These are phyloP conservation scores for Oryza brachyantha DNA, from an alignment of 176 grass and related monocot genomes.

Conservation along the genomic window DNA sequence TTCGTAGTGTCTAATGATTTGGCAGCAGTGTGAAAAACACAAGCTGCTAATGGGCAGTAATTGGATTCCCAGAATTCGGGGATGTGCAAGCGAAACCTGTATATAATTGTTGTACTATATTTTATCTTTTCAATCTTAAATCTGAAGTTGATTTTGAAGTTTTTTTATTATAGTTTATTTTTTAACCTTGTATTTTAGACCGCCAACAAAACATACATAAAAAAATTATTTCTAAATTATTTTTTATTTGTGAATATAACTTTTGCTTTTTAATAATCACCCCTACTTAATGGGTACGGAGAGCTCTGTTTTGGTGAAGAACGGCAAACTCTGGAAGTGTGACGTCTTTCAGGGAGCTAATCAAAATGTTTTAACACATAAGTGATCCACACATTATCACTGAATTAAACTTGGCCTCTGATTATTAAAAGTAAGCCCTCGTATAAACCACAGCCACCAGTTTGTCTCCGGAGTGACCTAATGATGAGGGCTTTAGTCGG, in stretches of 20 bases:
- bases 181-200: no score
- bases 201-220: no score
- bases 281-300: neutral
- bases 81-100: neutral
- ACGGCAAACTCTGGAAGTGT: neutral
- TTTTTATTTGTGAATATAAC: no score
- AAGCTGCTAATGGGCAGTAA: neutral
- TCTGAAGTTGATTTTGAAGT: no score
- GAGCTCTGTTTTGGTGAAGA: neutral
- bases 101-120: no score
- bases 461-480: constrained; percentile 30
- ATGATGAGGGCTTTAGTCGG: constrained; percentile 50
- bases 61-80: neutral
- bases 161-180: no score
- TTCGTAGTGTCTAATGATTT: neutral
- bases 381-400: neutral
- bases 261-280: no score
- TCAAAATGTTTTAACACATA: neutral
- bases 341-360: neutral
- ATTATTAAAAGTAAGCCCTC: constrained; percentile 29
- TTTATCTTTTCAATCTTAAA: no score
- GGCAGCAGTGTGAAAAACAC: neutral
- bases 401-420: constrained; percentile 24
- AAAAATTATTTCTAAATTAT: no score
- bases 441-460: constrained; percentile 40